Percentiles rank a stretch among this genome's conserved stretches.
Evolutionary conservation across 495 filamentous ascomycete species (phyloP).

Genomic region (Penicillium bovifimosum): DNA sequence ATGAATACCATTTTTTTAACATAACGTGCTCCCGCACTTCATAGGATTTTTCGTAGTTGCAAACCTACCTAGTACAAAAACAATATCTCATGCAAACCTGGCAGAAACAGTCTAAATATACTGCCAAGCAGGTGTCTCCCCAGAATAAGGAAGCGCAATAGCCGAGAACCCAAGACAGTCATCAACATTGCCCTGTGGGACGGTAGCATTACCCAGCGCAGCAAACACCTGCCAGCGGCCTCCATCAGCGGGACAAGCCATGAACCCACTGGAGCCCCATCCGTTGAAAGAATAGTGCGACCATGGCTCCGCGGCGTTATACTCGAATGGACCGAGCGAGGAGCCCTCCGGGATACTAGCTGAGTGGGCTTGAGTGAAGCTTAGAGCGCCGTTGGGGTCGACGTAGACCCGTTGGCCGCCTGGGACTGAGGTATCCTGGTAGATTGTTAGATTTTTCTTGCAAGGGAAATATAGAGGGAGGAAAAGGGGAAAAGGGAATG

Average conservation of each 20-base stretch:
- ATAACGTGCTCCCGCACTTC: too few relatives aligned
- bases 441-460: too few relatives aligned
- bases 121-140: constrained; percentile 36
- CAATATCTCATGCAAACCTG: too few relatives aligned
- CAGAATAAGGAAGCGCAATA: constrained; percentile 23
- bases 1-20: constrained; percentile 1
- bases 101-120: constrained; percentile 27
- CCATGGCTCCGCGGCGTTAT: constrained; percentile 22
- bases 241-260: constrained; percentile 40
- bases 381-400: constrained; percentile 47
- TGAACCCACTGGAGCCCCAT: constrained; percentile 33
- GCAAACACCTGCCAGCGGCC: constrained; percentile 43
- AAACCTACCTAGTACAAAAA: too few relatives aligned
- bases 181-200: constrained; percentile 30
- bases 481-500: too few relatives aligned
- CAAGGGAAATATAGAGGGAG: too few relatives aligned
- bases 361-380: constrained; percentile 58
- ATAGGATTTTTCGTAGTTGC: too few relatives aligned
- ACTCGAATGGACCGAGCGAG: constrained; percentile 38
- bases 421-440: constrained; percentile 50
- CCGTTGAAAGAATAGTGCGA: constrained; percentile 28
- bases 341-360: constrained; percentile 51
- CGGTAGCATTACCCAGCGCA: constrained; percentile 33
- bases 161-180: constrained; percentile 41
- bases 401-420: constrained; percentile 64